Evolutionary conservation across 2,329 filamentous ascomycete genomes (phyloP), one percentile per base, ranked within the genome.

Genomic region (Fusarium secorum): DNA sequence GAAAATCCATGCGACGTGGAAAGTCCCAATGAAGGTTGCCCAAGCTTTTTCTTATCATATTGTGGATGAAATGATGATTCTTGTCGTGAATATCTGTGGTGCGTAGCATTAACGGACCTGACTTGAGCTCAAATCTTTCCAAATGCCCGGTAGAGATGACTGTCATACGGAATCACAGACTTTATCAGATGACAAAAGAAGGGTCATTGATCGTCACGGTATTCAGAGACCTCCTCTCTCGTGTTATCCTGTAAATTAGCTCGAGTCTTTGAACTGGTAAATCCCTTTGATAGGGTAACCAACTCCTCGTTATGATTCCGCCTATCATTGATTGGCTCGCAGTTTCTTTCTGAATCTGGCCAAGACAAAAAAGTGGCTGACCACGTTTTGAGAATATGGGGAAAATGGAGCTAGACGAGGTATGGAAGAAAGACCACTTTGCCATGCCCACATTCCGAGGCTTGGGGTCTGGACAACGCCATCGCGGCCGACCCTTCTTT

Each of bases 31-130:
- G 9, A 7, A 9, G 3, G 1, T 6, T 4, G 10, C 5, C n/a
- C 14, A 2, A 0, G 1, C 14, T 41, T 15, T 4, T 8, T n/a
- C n/a, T 10, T 7, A 4, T 10, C 4, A 10, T n/a, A 7, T 6
- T 3, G 20, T 7, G 14, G 5, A 11, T 7, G 5, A 14, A 39
- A n/a, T 4, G 1, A 13, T 7, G 3, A 7, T 10, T 35, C 15
- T 35, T 35, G 10, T 35, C 8, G 4, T 35, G 1, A 35, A 17
- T 35, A 28, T 28, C 2, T 28, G 28, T 28, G 7, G 28, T 10
- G 7, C 8, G 28, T 10, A 28, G 8, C 3, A 8, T 28, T 3
- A 9, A 35, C 15, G 1, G 0, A 35, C 15, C 10, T 10, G 8
- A 17, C 8, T 35, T 10, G 2, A 10, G 15, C 33, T 9, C 0